Evolutionary conservation across 768 basidiomycete species (phyloP), one percentile per base, ranked within the genome.

Genomic region (Suillus sp.): DNA sequence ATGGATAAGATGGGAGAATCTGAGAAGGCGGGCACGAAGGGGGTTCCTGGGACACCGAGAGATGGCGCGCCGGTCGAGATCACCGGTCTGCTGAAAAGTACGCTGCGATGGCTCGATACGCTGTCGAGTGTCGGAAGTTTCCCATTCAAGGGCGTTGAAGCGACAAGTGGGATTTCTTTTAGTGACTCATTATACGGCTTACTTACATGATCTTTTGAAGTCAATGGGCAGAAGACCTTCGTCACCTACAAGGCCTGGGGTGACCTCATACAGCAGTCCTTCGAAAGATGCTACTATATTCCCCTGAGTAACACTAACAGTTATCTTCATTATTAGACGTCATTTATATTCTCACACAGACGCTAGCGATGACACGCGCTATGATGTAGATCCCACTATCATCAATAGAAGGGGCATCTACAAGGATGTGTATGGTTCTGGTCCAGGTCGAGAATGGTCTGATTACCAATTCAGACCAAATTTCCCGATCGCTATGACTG

Each of bases 1-100:
- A 95, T 95, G 95, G 95, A 96, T 79, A 96, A 96, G 83, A 96
- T 96, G 94, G 97, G 97, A 50, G 95, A 96, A 72, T 95, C 92
- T 2, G 81, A 80, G 64, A 92, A 87, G 69, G 96, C 97, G 4
- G 93, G 95, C 1, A 98, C 91, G 60, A 97, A 96, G 76, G 97
- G 97, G 34, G 76, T 91, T 35, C 97, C 97, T n/a, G 97, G 94
- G 11, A 96, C 96, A 0, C 96, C 97, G 1, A 83, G 97, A 67
- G 96, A 99, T 71, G 97, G 97, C 10, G 92, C 96, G 0, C 96
- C 97, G 0, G 82, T 99, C 43, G 97, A 99, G 77, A 98, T 99
- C 66, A 95, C 90, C 2, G 97, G 97, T 8, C 76, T 99, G 60
- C 74, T 95, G 67, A 96, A 96, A 82, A 96, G 95, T 74, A 92